Base-by-base conservation (phyloP, 768 basidiomycete species). In the Lactarius pseudohatsudake region DNA sequence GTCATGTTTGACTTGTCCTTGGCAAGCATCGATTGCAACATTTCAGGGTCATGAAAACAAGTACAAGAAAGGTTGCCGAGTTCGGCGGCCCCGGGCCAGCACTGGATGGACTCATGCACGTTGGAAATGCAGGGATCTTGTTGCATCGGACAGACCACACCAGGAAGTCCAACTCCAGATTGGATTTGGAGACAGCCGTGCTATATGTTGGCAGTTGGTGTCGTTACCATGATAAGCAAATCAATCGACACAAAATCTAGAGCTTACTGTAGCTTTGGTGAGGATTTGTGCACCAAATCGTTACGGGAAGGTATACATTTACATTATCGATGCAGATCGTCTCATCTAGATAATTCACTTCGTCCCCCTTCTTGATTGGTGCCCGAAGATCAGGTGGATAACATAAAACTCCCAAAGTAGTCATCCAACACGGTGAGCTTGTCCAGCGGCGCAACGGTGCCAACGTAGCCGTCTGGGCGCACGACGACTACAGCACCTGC, bases 391-490 rank as follows among this genome's bases (percentile, higher is more conserved):
- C 41, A 64, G 18, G 18, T 26, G 3, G 62, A 50, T 11, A 30
- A 22, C 73, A 82, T 75, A 71, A 89, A 87, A 1, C 73, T 72
- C 1, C 73, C 71, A 45, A 90, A 85, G 71, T 89, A 89, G 1
- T 28, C 26, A 38, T 79, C 75, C 55, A 90, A 56, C 1, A 71
- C 72, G 15, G 75, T 72, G 28, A 72, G 60, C 10, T 79, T 69
- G n/a, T 80, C 78, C 50, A 89, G 74, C 0, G 87, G 82, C 1
- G 79, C 79, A 38, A 90, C 77, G 70, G 78, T 79, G 3, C 85
- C 86, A 36, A 91, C 81, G 64, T 88, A 89, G 18, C 88, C 89
- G 70, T 87, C 87, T 9, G 87, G 87, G 30, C 88, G 79, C 6
- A 88, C 81, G 58, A 86, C 77, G 9, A 86, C 81, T 13, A 86